These are phyloP conservation scores for Rubus idaeus DNA, from an alignment of 306 rosid genomes.

Conservation along the genomic window DNA sequence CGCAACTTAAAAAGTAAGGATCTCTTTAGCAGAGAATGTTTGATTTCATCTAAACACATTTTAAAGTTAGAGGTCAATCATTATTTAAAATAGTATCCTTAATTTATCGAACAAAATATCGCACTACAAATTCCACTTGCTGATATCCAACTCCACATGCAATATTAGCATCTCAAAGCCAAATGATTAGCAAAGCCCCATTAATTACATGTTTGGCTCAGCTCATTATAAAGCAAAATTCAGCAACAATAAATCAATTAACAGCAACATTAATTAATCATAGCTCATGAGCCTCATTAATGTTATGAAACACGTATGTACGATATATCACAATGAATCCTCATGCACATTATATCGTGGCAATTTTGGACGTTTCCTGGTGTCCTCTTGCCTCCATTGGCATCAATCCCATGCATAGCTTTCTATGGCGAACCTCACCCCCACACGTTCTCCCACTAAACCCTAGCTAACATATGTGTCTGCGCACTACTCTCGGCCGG, in stretches of 20 bases:
- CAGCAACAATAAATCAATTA: neutral
- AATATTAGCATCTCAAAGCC: neutral
- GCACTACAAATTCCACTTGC: neutral
- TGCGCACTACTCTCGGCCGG: neutral
- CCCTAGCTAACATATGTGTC: neutral
- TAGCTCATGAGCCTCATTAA: neutral
- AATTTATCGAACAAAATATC: neutral
- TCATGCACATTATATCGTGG: neutral
- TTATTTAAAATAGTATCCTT: neutral
- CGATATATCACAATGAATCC: neutral
- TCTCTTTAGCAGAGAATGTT: too few species aligned
- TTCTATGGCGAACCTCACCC: neutral
- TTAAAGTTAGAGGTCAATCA: too few species aligned
- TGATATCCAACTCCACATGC: neutral
- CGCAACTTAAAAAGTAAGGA: too few species aligned
- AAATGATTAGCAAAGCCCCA: neutral
- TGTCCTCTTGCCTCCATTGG: neutral
- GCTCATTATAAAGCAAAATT: neutral
- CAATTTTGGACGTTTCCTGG: neutral
- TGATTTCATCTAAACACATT: too few species aligned
- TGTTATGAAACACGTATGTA: neutral
- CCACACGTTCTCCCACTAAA: neutral
- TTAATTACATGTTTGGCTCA: neutral
- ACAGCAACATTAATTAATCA: neutral
- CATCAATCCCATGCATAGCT: neutral